Base-by-base conservation (phyloP, 805 yeast genomes). In the Myxozyma lipomycoides region DNA sequence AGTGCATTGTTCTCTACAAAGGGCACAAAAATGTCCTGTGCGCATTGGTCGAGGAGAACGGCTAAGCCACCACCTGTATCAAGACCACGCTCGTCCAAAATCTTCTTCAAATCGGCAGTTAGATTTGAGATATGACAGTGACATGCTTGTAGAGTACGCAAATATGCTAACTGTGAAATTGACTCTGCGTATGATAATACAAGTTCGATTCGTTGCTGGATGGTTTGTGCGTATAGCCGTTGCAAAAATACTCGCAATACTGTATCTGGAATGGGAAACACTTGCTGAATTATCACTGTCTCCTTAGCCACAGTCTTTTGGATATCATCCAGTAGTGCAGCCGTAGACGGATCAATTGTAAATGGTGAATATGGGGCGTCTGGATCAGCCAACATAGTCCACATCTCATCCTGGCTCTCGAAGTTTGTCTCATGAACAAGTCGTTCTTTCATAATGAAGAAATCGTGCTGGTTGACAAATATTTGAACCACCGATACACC, bases 401-500 rank as follows among this genome's bases (percentile, higher is more conserved):
- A 87, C 30, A 67, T 64, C 5, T 62, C 49, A 39, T 65, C 67
- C 26, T 66, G 61, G 12, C 12, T 28, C 18, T 66, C 64, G 22
- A 59, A 67, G 61, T 43, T 69, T 10, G 62, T 44, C 15, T 59
- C 53, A 25, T 65, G 67, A 18, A 67, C 70, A n/a, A 70, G 64
- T 52, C 73, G 59, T 51, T 78, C 76, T 55, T 76, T 70, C 34
- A 71, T 73, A 48, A 74, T 72, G 66, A 90, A 84, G 51, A 83
- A 77, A 43, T 82, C 84, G 63, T 86, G 87, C 63, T 86, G 88
- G 63, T 80, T 81, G 38, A 90, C 85, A 68, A 86, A 91, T 43
- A 83, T 81, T 63, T 83, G 87, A 6, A 87, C 84, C 6, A 90
- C 91, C 51, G 84, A 82, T 9, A 78, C 75, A 10, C 96, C 96